Evolutionary conservation across 345 rosid species (phyloP).

Genomic region (Salix brachista): DNA sequence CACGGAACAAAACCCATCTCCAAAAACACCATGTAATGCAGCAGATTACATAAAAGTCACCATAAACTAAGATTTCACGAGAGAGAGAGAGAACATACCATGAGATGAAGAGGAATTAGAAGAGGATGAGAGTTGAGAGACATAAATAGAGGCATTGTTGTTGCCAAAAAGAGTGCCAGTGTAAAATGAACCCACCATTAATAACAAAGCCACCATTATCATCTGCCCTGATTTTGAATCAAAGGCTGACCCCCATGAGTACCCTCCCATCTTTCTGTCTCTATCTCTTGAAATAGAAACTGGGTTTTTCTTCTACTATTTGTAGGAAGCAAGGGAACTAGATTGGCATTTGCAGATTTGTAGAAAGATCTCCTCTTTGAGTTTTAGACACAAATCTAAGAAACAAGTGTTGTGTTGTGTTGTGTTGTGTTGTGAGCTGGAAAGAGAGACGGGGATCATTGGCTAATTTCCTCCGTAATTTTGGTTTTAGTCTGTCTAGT

Average conservation of each 20-base stretch:
- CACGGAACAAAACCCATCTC: neutral
- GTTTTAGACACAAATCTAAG: neutral
- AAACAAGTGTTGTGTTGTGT: neutral
- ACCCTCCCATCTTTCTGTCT: constrained; percentile 50
- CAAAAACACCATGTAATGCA: neutral
- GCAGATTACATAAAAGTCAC: neutral
- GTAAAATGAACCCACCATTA: constrained; percentile 78
- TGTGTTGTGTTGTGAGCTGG: neutral
- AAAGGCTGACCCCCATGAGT: constrained; percentile 48
- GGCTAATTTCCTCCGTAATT: neutral
- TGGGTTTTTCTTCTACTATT: too few species aligned
- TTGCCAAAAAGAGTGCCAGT: constrained; percentile 67
- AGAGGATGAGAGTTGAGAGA: constrained; percentile 32
- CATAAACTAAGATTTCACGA: neutral
- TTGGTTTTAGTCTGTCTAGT: neutral
- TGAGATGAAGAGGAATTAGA: constrained; percentile 22
- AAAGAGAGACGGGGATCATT: neutral
- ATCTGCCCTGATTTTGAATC: constrained; percentile 67
- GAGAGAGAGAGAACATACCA: constrained; percentile 13
- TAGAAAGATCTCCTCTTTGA: neutral
- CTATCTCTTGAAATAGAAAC: neutral
- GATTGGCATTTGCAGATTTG: neutral
- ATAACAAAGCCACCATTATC: constrained; percentile 60
- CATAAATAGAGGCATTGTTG: constrained; percentile 46
- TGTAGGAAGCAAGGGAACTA: neutral